These are phyloP conservation scores for Biscogniauxia mediterranea DNA, from an alignment of 2,329 filamentous ascomycete species.

Conservation along the genomic window DNA sequence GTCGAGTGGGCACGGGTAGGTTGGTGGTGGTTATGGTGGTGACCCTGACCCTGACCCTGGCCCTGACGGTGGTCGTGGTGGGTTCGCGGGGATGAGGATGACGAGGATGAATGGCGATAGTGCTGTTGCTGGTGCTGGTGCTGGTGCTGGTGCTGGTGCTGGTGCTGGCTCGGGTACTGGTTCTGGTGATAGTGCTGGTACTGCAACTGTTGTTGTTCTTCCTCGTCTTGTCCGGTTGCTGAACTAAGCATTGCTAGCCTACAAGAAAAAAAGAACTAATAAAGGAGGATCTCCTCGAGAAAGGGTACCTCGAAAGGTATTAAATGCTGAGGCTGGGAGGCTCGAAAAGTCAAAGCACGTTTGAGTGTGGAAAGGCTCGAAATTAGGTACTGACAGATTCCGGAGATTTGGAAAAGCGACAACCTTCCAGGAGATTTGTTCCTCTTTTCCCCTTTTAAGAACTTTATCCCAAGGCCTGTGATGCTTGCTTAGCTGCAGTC, in stretches of 20 bases:
- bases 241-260: conserved; percentile 22
- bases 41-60: conserved; percentile 31
- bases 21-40: conserved; percentile 28
- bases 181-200: conserved; percentile 28
- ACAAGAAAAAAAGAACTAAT: conserved; percentile 11
- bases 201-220: conserved; percentile 7
- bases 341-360: neutral
- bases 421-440: neutral
- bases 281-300: conserved; percentile 8
- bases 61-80: conserved; percentile 32
- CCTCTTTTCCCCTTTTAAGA: neutral
- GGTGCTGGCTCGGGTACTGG: conserved; percentile 30
- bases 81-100: conserved; percentile 22
- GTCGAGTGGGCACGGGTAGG: conserved; percentile 38
- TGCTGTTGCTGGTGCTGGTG: conserved; percentile 32
- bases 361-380: neutral
- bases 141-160: conserved; percentile 20
- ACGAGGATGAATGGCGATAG: conserved; percentile 20
- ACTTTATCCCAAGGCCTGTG: neutral
- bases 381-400: neutral
- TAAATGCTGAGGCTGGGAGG: neutral
- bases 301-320: conserved; percentile 9
- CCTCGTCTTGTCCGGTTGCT: conserved; percentile 23
- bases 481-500: neutral
- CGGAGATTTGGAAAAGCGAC: neutral